These are phyloP conservation scores for Clonostachys sp. DNA, from an alignment of 2,329 filamentous ascomycete species.

Conservation along the genomic window DNA sequence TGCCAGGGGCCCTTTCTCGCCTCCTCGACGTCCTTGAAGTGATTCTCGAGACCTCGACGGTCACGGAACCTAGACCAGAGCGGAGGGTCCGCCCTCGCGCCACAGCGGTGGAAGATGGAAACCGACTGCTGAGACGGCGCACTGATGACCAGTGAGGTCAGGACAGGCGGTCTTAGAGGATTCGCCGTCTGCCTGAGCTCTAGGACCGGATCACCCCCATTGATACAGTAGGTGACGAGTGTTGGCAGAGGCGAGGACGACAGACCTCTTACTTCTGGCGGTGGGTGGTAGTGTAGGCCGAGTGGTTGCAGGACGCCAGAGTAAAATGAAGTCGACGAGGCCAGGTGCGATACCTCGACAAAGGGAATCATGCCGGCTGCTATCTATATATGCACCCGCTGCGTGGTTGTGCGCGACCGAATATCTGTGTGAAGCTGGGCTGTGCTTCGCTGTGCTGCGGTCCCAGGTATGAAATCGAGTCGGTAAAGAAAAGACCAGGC, in stretches of 20 bases:
- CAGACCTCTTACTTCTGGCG: slow-evolving; percentile 1
- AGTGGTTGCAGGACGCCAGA: slow-evolving; percentile 73
- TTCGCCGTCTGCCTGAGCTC: slow-evolving; percentile 36
- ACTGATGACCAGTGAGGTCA: slow-evolving; percentile 58
- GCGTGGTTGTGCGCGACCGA: neutral
- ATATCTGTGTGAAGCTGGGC: neutral
- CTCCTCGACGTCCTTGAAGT: slow-evolving; percentile 1
- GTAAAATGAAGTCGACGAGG: slow-evolving; percentile 80
- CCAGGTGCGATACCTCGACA: slow-evolving; percentile 68
- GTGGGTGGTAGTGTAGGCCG: slow-evolving; percentile 58
- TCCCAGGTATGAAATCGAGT: neutral
- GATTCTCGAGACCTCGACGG: slow-evolving; percentile 1
- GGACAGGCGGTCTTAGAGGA: slow-evolving; percentile 31
- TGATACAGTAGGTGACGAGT: slow-evolving; percentile 9
- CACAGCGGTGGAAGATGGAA: slow-evolving; percentile 66
- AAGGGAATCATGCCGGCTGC: slow-evolving; percentile 25
- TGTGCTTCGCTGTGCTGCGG: neutral
- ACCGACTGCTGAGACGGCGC: slow-evolving; percentile 63
- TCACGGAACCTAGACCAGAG: slow-evolving; percentile 22
- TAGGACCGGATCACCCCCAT: slow-evolving; percentile 25
- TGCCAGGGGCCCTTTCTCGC: slow-evolving; percentile 18
- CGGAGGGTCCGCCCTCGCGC: slow-evolving; percentile 55
- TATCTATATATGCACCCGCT: slow-evolving; percentile 3
- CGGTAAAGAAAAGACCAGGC: too few relatives aligned
- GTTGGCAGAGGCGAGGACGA: neutral